Percentiles rank a stretch among this genome's conserved stretches.
Conservation (phyloP, 768 basidiomycete genomes). For the Tylopilus sp. region DNA sequence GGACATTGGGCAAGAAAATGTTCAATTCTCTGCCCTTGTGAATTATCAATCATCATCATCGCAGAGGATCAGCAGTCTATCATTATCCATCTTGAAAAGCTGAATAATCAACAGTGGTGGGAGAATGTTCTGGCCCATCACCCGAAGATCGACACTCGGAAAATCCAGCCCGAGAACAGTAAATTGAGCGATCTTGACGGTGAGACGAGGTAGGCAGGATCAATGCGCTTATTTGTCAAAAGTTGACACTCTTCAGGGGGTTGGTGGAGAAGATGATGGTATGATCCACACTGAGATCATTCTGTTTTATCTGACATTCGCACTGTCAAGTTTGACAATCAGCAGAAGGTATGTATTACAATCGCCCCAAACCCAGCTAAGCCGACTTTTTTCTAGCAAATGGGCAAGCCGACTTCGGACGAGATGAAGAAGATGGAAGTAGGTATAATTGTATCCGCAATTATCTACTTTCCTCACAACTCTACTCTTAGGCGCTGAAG, state of each 20-base stretch:
- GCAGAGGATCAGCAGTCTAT: conserved; percentile 76
- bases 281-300: conserved; percentile 25
- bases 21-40: background rate
- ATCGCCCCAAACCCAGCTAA: background rate
- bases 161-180: conserved; percentile 93
- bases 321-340: conserved; percentile 40
- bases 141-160: conserved; percentile 94
- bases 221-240: conserved; percentile 1
- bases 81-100: conserved; percentile 78
- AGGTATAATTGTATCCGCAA: conserved; percentile 8
- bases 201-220: conserved; percentile 74
- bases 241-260: conserved; percentile 48
- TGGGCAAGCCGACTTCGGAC: conserved; percentile 94
- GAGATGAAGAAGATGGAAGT: conserved; percentile 93
- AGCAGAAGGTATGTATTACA: conserved; percentile 35
- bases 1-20: conserved; percentile 75
- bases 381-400: conserved; percentile 54
- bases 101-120: conserved; percentile 94
- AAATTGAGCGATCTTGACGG: conserved; percentile 95
- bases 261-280: conserved; percentile 99
- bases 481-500: conserved; percentile 58
- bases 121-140: conserved; percentile 93
- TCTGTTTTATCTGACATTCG: conserved; percentile 7
- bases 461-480: background rate
- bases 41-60: conserved; percentile 11